Evolutionary conservation across 192 early-diverging fungal genomes (phyloP).

Genomic region (Fimicolochytrium jonesii): DNA sequence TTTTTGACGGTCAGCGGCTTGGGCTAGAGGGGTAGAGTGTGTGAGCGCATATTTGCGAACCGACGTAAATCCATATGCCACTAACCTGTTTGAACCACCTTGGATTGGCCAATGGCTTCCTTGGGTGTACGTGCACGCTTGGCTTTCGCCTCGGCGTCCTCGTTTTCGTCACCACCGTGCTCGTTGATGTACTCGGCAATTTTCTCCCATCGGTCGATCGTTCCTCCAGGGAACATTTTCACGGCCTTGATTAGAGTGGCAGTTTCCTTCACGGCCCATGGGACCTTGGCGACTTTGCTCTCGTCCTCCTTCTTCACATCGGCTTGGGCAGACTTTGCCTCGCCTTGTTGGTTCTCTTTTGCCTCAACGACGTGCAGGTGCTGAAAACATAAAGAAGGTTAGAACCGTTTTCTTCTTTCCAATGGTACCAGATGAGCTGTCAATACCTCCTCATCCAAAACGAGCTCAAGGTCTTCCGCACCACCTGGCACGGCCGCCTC

Average conservation of each 20-base stretch:
- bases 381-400: constrained; percentile 5
- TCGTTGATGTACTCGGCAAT: constrained; percentile 73
- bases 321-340: too few species aligned
- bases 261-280: constrained; percentile 70
- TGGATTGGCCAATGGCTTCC: constrained; percentile 69
- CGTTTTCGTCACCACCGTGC: constrained; percentile 57
- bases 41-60: too few species aligned
- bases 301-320: background rate
- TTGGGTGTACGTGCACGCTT: constrained; percentile 48
- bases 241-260: constrained; percentile 72
- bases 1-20: constrained; percentile 30
- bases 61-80: too few species aligned
- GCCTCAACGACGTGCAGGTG: constrained; percentile 11
- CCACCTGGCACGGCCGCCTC: constrained; percentile 32
- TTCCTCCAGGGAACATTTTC: constrained; percentile 78
- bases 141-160: constrained; percentile 19
- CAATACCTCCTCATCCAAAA: constrained; percentile 34
- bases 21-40: background rate
- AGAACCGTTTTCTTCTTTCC: background rate
- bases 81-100: constrained; percentile 61
- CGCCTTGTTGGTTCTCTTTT: background rate
- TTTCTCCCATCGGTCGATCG: constrained; percentile 69
- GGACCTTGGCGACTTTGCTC: constrained; percentile 23
- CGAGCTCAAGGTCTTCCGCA: constrained; percentile 16
- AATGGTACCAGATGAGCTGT: background rate